Conservation (phyloP, 2,329 filamentous ascomycete species). For the Diaporthe nobilis region DNA sequence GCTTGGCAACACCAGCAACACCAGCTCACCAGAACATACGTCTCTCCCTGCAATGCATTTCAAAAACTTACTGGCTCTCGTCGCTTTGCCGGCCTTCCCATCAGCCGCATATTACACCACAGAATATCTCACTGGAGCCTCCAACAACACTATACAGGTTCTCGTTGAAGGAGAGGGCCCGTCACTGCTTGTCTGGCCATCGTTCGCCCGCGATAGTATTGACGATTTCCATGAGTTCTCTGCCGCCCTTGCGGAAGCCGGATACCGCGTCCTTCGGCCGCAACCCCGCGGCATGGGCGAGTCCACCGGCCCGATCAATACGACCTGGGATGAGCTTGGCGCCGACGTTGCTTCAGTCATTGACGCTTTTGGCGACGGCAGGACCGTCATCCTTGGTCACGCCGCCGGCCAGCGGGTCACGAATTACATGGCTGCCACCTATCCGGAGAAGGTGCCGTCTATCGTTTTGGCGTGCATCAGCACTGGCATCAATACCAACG, state of each 20-base stretch:
- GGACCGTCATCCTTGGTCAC: neutral
- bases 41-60: neutral
- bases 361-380: neutral
- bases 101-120: neutral
- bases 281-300: conserved; percentile 6
- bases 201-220: conserved; percentile 1
- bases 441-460: conserved; percentile 9
- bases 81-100: neutral
- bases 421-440: neutral
- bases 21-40: neutral
- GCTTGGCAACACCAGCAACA: neutral
- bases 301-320: conserved; percentile 1
- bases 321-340: neutral
- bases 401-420: neutral
- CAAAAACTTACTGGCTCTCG: neutral
- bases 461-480: conserved; percentile 8
- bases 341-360: conserved; percentile 8
- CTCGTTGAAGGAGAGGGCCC: conserved; percentile 11
- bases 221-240: conserved; percentile 12
- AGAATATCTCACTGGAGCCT: conserved; percentile 11
- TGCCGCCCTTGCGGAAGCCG: neutral
- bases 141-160: conserved; percentile 20
- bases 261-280: conserved; percentile 2
- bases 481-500: conserved; percentile 3
- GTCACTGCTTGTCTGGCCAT: conserved; percentile 7